Base-by-base conservation (phyloP, 202 grass and related monocot genomes). In the Alloteropsis angusta region DNA sequence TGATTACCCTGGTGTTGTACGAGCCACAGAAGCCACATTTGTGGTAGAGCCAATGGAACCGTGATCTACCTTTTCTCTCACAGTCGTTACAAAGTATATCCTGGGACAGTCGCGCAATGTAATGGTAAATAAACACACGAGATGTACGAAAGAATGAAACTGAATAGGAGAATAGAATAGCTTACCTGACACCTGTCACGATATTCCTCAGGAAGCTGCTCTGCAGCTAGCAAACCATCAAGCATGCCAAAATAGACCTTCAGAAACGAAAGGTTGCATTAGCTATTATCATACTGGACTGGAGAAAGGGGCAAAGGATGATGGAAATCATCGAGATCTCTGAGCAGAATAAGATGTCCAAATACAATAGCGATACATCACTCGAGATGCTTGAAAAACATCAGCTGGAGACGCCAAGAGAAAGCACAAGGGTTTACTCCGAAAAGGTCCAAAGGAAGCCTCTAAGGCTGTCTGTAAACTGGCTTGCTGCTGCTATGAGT, bases 171-270 rank as follows among this genome's bases (percentile, higher is more conserved):
- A 44, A 30, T 30, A 30, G 11, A 84, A 34, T 25, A 32, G 22
- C 6, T 62, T 71, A 95, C 96, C 84, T 98, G 96, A 54, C 87
- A 98, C 45, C 87, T 61, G 38, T 93, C 86, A 46, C 75, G 69
- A 59, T 98, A 98, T 58, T 98, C 96, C 62, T 90, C 92, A 0
- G 96, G 96, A 57, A 98, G 96, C 37, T 82, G 75, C 58, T 98
- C 96, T 26, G 96, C 80, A 43, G 90, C 81, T 60, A 98, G 82
- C 71, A 98, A 87, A 38, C 84, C 92, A 48, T 98, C 96, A 77
- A 98, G 92, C 96, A 98, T 98, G 46, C 96, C 96, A 71, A 98
- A 98, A 78, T 98, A 98, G 35, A 98, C 96, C 96, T 98, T 25
- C 59, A 72, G 44, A 71, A 72, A 56, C n/a, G 14, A 76, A 44